Evolutionary conservation across 2,329 filamentous ascomycete species (phyloP), one percentile per base, ranked within the genome.

Genomic region (Colletotrichum agaves): DNA sequence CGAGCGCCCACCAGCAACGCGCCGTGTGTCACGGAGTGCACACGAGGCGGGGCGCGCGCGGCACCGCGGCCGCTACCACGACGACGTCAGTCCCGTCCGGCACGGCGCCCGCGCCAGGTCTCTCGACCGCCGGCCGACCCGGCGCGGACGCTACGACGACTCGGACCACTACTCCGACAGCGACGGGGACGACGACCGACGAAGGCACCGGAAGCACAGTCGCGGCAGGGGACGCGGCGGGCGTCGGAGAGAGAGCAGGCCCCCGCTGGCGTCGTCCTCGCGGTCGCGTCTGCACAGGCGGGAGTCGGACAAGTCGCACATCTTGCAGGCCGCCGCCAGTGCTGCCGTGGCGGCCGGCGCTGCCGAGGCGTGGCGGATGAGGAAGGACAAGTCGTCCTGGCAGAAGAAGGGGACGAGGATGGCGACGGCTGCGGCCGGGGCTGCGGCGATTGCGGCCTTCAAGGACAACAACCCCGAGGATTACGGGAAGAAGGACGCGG

Each of bases 391-490:
- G 56, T 49, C 56, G 7, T 61, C 60, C 2, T 68, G 68, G 69
- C 44, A 56, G 6, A 62, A 61, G 52, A 71, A 71, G 57, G 67
- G 67, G 4, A 60, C 50, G 12, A 58, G 35, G 46, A 50, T 71
- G 33, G 69, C 67, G 1, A 70, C 69, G 12, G 69, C 69, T 3
- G 69, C 69, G 12, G 69, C 67, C 3, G 69, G 69, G 1, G 69
- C 69, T 12, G 69, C 67, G 23, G 69, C 69, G 23, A 61, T 71
- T 5, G 69, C 69, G 19, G 69, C 69, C 8, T 64, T 71, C 50
- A 71, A 67, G 23, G 62, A 63, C 13, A 35, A 56, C 8, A 21
- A 19, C 15, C 49, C 61, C 5, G 61, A 61, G 12, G 58, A 59
- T 1, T 39, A 58, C 8, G 58, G 67, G 2, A 59, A 56, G 53